phyloP scores from a whole-genome alignment of 2,329 filamentous ascomycete species.

The Blumeria graminis region DNA sequence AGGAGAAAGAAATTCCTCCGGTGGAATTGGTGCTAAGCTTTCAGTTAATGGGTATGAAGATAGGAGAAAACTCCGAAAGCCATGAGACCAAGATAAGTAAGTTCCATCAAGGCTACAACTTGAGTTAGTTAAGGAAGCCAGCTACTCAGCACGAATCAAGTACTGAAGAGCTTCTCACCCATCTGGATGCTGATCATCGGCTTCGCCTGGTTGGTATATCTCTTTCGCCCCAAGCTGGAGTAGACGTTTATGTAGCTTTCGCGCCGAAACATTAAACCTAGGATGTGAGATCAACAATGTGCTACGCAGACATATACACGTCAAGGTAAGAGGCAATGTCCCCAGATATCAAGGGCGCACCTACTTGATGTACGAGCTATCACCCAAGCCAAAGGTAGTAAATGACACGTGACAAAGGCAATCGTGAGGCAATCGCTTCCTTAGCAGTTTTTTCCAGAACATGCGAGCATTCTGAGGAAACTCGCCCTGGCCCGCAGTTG shows the following conservation, averaged over 20 bases:
- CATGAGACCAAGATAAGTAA: constrained; percentile 54
- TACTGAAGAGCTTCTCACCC: constrained; percentile 32
- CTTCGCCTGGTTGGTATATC: constrained; percentile 59
- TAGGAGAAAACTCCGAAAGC: constrained; percentile 41
- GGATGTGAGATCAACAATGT: not conserved
- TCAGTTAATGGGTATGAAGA: constrained; percentile 42
- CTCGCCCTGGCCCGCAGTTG: constrained; percentile 88
- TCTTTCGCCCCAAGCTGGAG: constrained; percentile 59
- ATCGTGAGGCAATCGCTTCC: constrained; percentile 48
- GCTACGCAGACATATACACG: not conserved
- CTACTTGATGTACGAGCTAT: constrained; percentile 82
- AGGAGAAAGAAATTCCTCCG: constrained; percentile 49
- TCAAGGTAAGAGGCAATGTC: not conserved
- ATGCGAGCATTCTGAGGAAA: constrained; percentile 58
- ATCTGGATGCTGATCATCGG: constrained; percentile 81
- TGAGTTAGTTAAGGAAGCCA: constrained; percentile 1
- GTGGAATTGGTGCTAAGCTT: constrained; percentile 44
- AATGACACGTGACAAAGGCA: constrained; percentile 49
- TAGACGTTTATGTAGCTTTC: constrained; percentile 68
- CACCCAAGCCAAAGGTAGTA: constrained; percentile 73
- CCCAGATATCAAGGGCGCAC: not conserved
- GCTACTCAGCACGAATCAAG: not conserved
- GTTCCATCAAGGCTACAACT: constrained; percentile 47
- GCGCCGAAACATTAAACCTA: constrained; percentile 79
- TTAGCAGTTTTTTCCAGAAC: constrained; percentile 70